These are phyloP conservation scores for Neostapfia colusana DNA, from an alignment of 176 grass and related monocot genomes.

Conservation along the genomic window DNA sequence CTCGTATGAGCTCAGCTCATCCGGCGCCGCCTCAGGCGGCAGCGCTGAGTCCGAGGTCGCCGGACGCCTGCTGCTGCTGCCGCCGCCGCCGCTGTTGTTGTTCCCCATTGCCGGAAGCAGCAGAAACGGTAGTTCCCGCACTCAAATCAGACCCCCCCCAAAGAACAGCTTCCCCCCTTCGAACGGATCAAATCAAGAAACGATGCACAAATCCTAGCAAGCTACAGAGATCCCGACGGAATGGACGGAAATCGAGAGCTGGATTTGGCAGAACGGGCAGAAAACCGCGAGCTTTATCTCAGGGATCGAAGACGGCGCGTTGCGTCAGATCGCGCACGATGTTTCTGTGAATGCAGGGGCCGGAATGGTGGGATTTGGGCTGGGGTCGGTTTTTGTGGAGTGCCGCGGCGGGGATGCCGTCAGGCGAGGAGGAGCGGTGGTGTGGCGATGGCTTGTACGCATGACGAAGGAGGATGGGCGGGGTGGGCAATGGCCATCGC, in stretches of 20 bases:
- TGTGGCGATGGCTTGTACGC: constrained; percentile 85
- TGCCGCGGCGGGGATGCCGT: constrained; percentile 5
- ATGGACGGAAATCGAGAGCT: not conserved
- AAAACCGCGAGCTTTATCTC: constrained; percentile 20
- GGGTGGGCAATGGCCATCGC: constrained; percentile 52
- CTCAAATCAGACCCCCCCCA: constrained; percentile 7
- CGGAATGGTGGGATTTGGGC: not conserved
- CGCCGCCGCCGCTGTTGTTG: constrained; percentile 17
- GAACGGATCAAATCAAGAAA: constrained; percentile 21
- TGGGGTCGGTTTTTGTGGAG: constrained; percentile 45
- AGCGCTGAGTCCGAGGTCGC: constrained; percentile 23
- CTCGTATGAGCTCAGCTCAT: constrained; percentile 87
- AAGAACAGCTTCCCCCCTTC: not conserved
- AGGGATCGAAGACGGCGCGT: too few species aligned
- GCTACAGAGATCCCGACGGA: not conserved
- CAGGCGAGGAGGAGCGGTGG: constrained; percentile 20
- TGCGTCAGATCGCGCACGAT: constrained; percentile 29
- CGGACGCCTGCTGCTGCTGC: constrained; percentile 27
- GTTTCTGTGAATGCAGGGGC: constrained; percentile 9
- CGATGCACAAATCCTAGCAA: constrained; percentile 8
- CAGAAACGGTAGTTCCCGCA: not conserved
- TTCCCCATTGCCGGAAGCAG: constrained; percentile 54
- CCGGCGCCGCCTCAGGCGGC: constrained; percentile 42
- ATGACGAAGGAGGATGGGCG: constrained; percentile 46
- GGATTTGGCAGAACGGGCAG: not conserved